These are phyloP conservation scores for Coprinopsis marcescibilis DNA, from an alignment of 768 basidiomycete genomes.

Conservation along the genomic window DNA sequence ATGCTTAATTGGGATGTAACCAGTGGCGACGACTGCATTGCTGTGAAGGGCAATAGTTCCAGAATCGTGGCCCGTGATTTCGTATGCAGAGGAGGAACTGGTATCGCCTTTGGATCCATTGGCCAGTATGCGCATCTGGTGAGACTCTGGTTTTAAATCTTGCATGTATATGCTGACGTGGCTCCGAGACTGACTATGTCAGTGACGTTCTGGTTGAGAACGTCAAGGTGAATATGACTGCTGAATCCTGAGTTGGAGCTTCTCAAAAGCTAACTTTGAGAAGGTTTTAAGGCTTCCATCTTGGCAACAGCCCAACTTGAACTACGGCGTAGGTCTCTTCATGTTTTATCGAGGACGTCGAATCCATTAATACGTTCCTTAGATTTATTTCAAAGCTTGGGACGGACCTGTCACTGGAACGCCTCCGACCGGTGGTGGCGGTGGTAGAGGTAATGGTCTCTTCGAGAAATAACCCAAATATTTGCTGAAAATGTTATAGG, in stretches of 20 bases:
- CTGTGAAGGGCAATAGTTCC: slow-evolving; percentile 58
- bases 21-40: slow-evolving; percentile 60
- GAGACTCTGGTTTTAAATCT: slow-evolving; percentile 6
- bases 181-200: slow-evolving; percentile 46
- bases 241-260: neutral
- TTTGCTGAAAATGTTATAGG: slow-evolving; percentile 24
- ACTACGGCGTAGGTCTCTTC: slow-evolving; percentile 34
- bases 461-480: neutral
- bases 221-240: slow-evolving; percentile 28
- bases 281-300: slow-evolving; percentile 44
- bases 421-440: slow-evolving; percentile 54
- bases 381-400: slow-evolving; percentile 59
- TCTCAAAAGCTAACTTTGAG: too few relatives aligned
- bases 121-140: slow-evolving; percentile 53
- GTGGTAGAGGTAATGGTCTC: slow-evolving; percentile 36
- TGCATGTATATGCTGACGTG: neutral
- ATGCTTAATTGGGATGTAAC: slow-evolving; percentile 56
- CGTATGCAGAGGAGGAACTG: slow-evolving; percentile 54
- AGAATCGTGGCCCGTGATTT: slow-evolving; percentile 44
- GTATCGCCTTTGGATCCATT: slow-evolving; percentile 55
- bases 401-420: slow-evolving; percentile 42
- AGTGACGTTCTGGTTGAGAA: slow-evolving; percentile 45
- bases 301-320: slow-evolving; percentile 51
- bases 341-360: neutral
- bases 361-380: slow-evolving; percentile 2